phyloP scores from a whole-genome alignment of 2,329 filamentous ascomycete species.

The Ramularia endophylla region DNA sequence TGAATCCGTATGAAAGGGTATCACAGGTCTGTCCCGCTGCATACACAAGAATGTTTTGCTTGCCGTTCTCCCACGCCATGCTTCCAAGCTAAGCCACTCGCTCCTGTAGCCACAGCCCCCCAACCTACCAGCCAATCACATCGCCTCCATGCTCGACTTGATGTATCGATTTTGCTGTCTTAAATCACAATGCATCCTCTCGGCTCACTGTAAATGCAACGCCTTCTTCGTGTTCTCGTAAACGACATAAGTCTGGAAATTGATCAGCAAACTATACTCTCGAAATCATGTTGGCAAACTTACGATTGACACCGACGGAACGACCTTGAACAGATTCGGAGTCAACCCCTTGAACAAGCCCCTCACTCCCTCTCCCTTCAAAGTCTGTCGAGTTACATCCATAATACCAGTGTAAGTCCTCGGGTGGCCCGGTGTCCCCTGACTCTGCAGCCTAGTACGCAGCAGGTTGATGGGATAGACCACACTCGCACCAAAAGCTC shows the following conservation, averaged over 20 bases:
- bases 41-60: no score
- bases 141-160: no score
- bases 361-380: constrained; percentile 73
- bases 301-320: constrained; percentile 83
- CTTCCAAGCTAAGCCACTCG: no score
- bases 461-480: constrained; percentile 95
- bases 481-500: constrained; percentile 84
- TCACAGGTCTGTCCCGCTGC: no score
- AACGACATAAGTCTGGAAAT: constrained; percentile 62
- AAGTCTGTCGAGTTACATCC: constrained; percentile 80
- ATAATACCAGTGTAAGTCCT: constrained; percentile 84
- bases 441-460: constrained; percentile 71
- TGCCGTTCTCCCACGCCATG: no score
- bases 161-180: no score
- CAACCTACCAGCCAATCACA: no score
- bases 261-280: neutral
- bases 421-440: constrained; percentile 87
- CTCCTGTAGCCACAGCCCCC: no score
- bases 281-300: constrained; percentile 12
- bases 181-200: no score
- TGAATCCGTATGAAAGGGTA: no score
- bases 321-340: constrained; percentile 92
- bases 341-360: constrained; percentile 94
- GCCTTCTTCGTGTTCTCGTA: constrained; percentile 84
- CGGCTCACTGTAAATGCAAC: constrained; percentile 36